Percentiles rank a stretch among this genome's conserved stretches.
These are phyloP conservation scores for Raphanus hybrid DNA, from an alignment of 441 rosid genomes.

Conservation along the genomic window DNA sequence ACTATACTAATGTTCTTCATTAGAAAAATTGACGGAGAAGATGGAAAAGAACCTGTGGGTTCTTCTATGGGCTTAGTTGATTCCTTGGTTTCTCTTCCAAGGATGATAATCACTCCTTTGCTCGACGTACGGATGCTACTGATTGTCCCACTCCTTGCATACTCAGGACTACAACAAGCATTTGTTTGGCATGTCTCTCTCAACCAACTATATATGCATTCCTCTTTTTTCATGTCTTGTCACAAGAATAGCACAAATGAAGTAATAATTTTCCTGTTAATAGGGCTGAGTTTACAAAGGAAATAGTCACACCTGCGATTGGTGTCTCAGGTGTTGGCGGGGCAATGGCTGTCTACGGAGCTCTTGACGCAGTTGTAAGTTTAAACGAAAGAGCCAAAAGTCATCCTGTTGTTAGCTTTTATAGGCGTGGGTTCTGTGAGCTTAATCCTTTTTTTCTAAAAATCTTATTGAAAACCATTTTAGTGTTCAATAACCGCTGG, in stretches of 20 bases:
- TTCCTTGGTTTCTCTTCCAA: conserved; percentile 54
- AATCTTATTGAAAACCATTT: conserved; percentile 29
- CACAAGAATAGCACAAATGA: conserved; percentile 1
- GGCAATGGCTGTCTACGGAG: conserved; percentile 95
- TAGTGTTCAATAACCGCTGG: conserved; percentile 90
- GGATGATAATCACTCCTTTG: conserved; percentile 70
- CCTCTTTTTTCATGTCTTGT: not conserved
- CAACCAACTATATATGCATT: not conserved
- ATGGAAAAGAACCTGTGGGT: conserved; percentile 50
- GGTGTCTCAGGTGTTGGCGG: conserved; percentile 91
- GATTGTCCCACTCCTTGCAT: conserved; percentile 81
- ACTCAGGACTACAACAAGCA: conserved; percentile 95
- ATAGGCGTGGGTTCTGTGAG: not conserved
- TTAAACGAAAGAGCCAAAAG: conserved; percentile 1
- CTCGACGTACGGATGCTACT: conserved; percentile 75
- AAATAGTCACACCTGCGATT: conserved; percentile 74
- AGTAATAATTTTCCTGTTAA: conserved; percentile 18
- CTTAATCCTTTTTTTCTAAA: not conserved
- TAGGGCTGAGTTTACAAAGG: conserved; percentile 95
- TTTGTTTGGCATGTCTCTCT: conserved; percentile 72
- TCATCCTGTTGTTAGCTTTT: conserved; percentile 3
- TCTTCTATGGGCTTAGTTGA: conserved; percentile 60
- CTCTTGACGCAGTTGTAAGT: conserved; percentile 87
- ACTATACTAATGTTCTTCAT: conserved; percentile 80
- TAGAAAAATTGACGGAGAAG: conserved; percentile 59